Evolutionary conservation across 331 rosid species (phyloP), one percentile per base, ranked within the genome.

Genomic region (Erythrophleum ivorense): DNA sequence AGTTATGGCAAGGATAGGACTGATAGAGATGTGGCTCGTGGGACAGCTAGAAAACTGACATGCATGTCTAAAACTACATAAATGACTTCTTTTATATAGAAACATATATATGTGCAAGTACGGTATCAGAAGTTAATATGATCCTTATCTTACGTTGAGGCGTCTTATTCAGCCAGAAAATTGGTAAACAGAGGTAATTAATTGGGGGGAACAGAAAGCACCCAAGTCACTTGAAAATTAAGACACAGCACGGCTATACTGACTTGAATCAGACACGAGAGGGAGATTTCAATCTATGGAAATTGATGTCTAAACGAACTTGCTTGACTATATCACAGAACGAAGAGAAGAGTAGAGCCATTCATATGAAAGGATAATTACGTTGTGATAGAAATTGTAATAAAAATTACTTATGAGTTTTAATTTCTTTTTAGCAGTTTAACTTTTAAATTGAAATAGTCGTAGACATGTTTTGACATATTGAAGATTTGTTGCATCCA

Each of bases 11-110:
- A 21, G 38, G 36, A 13, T 52, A 82, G 77, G 58, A 73, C 55
- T 49, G 79, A 82, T 59, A 16, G 73, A 69, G 76, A 82, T 45
- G 75, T 21, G 75, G 33, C 60, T 50, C n/a, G 78, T 84, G 90
- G 80, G 68, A 74, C 84, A 74, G 86, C 86, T 67, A 77, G 46
- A 67, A 81, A 1, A 14, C 85, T 81, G 88, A 81, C 85, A 73
- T 58, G 16, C 71, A 38, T 73, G 81, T 67, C 63, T 36, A 54
- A 71, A 72, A 65, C 68, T n/a, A 57, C 72, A 58, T 65, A 78
- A 78, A 58, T 77, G 41, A 34, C 69, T 58, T 45, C 60, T 13
- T 46, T 48, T 41, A 68, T 15, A 52, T 43, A 31, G 59, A 21
- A 76, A 55, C 0, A 36, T 7, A 29, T 14, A 36, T 43, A 3